A percentile compares a stretch with the other conserved stretches of the same genome.
Conservation (phyloP, 1,139 yeast species). For the Kodamaea plutei region DNA sequence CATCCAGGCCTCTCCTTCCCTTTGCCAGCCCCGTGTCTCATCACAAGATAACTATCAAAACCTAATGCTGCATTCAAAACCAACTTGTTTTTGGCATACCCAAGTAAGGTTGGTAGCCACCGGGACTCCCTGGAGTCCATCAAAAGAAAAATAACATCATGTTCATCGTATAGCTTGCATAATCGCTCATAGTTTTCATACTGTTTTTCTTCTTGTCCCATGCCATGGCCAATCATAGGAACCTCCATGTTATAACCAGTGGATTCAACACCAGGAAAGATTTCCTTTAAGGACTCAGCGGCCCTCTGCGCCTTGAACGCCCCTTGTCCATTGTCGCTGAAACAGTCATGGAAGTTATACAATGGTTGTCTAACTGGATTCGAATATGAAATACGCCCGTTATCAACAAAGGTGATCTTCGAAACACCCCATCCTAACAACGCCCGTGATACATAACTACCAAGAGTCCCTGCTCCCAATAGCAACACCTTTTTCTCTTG, state of each 20-base stretch:
- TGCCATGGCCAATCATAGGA: slow-evolving; percentile 95
- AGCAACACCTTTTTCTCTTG: slow-evolving; percentile 61
- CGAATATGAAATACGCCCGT: slow-evolving; percentile 81
- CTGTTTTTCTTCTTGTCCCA: slow-evolving; percentile 55
- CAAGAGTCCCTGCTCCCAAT: slow-evolving; percentile 96
- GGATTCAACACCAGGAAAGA: slow-evolving; percentile 74
- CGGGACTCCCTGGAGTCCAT: slow-evolving; percentile 95
- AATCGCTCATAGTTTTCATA: slow-evolving; percentile 52
- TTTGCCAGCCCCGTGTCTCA: slow-evolving; percentile 73
- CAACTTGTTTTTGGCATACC: slow-evolving; percentile 58
- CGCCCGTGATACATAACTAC: slow-evolving; percentile 84
- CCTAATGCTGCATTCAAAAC: slow-evolving; percentile 94
- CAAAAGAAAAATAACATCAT: slow-evolving; percentile 73
- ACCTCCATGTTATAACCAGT: slow-evolving; percentile 64
- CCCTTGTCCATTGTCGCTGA: slow-evolving; percentile 56
- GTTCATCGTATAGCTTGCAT: slow-evolving; percentile 50
- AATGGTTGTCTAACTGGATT: slow-evolving; percentile 95
- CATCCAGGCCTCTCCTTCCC: slow-evolving; percentile 61
- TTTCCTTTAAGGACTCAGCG: slow-evolving; percentile 61
- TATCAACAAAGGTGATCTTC: slow-evolving; percentile 82
- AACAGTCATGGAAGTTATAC: slow-evolving; percentile 71
- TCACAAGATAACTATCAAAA: slow-evolving; percentile 85
- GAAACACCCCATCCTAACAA: slow-evolving; percentile 93
- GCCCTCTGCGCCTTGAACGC: slow-evolving; percentile 72
- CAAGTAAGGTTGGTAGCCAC: slow-evolving; percentile 91